phyloP scores from a whole-genome alignment of 495 filamentous ascomycete species.

The Letharia columbiana region DNA sequence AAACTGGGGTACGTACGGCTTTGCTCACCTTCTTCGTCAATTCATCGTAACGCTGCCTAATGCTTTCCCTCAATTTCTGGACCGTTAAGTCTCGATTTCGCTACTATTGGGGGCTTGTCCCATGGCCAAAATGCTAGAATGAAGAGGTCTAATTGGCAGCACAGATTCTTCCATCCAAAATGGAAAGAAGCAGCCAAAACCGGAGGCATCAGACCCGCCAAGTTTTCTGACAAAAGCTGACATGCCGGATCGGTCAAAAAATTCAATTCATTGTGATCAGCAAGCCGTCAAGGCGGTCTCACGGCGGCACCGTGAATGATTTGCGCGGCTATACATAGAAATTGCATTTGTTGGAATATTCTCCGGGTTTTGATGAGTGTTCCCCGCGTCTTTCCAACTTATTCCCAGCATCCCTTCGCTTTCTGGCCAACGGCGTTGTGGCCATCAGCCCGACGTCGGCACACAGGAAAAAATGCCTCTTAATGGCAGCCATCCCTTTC shows the following conservation, averaged over 20 bases:
- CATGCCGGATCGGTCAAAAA: not conserved
- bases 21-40: not conserved
- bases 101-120: not conserved
- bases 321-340: slow-evolving; percentile 14
- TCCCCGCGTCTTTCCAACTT: not conserved
- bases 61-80: not conserved
- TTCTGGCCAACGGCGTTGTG: slow-evolving; percentile 12
- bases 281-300: not conserved
- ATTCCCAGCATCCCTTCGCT: not conserved
- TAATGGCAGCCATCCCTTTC: not conserved
- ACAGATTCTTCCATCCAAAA: not conserved
- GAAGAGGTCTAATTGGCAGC: not conserved
- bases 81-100: not conserved
- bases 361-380: slow-evolving; percentile 6
- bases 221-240: not conserved
- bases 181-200: not conserved
- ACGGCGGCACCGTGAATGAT: not conserved
- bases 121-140: not conserved
- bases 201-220: not conserved
- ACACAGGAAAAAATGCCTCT: not conserved
- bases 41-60: not conserved
- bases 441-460: not conserved
- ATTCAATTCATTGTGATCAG: not conserved
- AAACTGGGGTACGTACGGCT: not conserved
- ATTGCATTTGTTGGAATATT: not conserved